Evolutionary conservation across 371 early-diverging fungal genomes (phyloP).

Genomic region (Blastocladiella emersonii): DNA sequence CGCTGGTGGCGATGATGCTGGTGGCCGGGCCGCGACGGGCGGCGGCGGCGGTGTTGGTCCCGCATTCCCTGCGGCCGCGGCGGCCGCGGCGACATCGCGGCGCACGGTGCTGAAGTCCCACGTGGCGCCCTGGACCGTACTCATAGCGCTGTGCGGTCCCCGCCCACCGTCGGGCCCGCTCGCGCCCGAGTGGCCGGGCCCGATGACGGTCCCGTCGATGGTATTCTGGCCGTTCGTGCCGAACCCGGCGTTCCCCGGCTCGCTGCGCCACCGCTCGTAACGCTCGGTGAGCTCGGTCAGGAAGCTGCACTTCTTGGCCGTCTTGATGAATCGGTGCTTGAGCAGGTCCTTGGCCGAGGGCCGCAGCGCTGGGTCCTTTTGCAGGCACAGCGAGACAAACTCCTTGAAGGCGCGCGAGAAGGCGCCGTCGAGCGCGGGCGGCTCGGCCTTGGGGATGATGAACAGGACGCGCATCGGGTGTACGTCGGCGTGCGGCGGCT

Average conservation of each 20-base stretch:
- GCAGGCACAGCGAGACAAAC: constrained; percentile 27
- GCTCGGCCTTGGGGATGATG: constrained; percentile 32
- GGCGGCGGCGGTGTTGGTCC: no score
- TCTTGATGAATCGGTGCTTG: constrained; percentile 76
- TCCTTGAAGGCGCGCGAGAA: constrained; percentile 34
- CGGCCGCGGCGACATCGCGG: constrained; percentile 16
- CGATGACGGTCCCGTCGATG: background rate
- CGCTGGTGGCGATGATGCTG: no score
- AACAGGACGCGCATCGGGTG: constrained; percentile 28
- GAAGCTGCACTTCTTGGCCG: constrained; percentile 61
- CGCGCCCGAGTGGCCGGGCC: background rate
- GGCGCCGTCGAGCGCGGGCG: constrained; percentile 19
- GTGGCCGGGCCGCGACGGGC: no score
- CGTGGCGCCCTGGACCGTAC: background rate
- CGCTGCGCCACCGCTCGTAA: background rate
- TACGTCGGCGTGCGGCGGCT: constrained; percentile 30
- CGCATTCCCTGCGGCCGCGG: background rate
- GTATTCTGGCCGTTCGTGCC: background rate
- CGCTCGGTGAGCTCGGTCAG: constrained; percentile 71
- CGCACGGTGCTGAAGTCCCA: constrained; percentile 47
- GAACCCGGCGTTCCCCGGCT: background rate
- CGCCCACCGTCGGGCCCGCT: background rate
- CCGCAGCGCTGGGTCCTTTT: constrained; percentile 33
- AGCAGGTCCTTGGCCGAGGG: constrained; percentile 79
- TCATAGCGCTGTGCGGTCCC: background rate